Base-by-base conservation (phyloP, 495 filamentous ascomycete species). In the Talaromyces ruber region DNA sequence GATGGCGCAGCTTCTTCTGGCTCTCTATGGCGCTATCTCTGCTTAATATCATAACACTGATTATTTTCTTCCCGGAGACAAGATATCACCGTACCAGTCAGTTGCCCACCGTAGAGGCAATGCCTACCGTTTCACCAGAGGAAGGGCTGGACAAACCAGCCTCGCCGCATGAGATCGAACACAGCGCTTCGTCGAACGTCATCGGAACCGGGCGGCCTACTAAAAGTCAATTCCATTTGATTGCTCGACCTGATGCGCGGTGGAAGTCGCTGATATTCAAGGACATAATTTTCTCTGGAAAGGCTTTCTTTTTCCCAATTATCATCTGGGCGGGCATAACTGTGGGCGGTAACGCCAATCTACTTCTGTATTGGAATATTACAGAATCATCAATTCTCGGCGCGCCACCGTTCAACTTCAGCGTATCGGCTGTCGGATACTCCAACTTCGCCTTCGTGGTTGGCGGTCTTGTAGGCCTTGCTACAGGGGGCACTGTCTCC, bases 1-100 rank as follows among this genome's bases (percentile, higher is more conserved):
- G 80, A 51, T 85, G 80, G 81, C 71, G 79, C 16, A 76, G 62
- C 63, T 83, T 83, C 67, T 81, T 79, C 75, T 82, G 78, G 78
- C 71, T 82, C 34, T 74, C 79, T 29, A 71, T 76, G 6, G 75
- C 64, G 6, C 39, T 84, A 14, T 65, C 77, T 11, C 72, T 61
- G 14, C 68, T 79, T 58, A 72, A 71, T 6, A 50, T 79, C 24
- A 3, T 84, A 29, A 72, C 76, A 53, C 66, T 78, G 12, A 34
- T 53, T 53, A 9, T 26, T 53, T 53, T 53, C 50, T 22, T 30
- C 30, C 30, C 39, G 39, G 14, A 43, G 39, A 43, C 39, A 12
- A n/a, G 39, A 43, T 43, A 43, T 7, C n/a, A 16, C n/a, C n/a
- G 39, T 12, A 43, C 5, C 4, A 43, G 6, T 18, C 39, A 43